phyloP scores from a whole-genome alignment of 2,329 filamentous ascomycete genomes.

The Pseudogymnoascus sp. region DNA sequence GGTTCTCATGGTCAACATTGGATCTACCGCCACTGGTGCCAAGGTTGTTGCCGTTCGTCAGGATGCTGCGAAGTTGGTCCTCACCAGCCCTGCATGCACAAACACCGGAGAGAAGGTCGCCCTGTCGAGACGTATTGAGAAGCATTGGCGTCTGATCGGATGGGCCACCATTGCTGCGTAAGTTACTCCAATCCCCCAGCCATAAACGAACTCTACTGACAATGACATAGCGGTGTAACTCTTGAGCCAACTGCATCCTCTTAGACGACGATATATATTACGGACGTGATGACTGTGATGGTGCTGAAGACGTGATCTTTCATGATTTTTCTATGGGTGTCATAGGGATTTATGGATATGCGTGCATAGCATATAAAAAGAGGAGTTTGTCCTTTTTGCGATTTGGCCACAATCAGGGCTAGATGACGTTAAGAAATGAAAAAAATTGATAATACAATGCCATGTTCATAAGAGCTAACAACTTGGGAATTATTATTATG shows the following conservation, averaged over 20 bases:
- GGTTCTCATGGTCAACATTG: constrained; percentile 99
- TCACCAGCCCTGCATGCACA: constrained; percentile 92
- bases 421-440: constrained; percentile 9
- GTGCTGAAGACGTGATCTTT: constrained; percentile 10
- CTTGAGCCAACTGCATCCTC: constrained; percentile 28
- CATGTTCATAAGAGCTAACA: not conserved
- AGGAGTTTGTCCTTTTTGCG: constrained; percentile 10
- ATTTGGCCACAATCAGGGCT: constrained; percentile 8
- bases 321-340: constrained; percentile 11
- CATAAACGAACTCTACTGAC: not conserved
- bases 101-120: constrained; percentile 98
- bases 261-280: constrained; percentile 3
- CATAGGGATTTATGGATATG: constrained; percentile 11
- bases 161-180: constrained; percentile 75
- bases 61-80: constrained; percentile 88
- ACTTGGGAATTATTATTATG: not conserved
- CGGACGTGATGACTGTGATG: constrained; percentile 10
- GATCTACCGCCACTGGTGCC: constrained; percentile 91
- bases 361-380: constrained; percentile 11
- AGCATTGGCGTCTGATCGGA: constrained; percentile 95
- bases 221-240: constrained; percentile 28
- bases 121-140: constrained; percentile 91
- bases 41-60: constrained; percentile 97
- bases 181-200: constrained; percentile 28
- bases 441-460: constrained; percentile 8